Evolutionary conservation across 768 basidiomycete species (phyloP).

Genomic region (Psilocybe tampanensis): DNA sequence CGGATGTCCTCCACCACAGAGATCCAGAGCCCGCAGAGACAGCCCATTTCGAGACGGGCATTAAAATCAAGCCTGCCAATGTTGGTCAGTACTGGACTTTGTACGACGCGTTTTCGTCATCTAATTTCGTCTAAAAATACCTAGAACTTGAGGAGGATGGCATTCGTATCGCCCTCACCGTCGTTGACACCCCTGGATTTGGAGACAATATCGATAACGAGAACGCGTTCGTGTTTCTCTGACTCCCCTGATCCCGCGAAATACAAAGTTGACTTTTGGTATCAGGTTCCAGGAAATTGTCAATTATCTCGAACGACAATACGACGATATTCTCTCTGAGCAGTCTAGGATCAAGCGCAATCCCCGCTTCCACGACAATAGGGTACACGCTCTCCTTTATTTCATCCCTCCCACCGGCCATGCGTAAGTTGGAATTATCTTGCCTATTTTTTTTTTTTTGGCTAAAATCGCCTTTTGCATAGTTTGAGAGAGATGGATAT

Average conservation of each 20-base stretch:
- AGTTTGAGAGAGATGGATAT: conserved; percentile 91
- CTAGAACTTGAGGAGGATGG: conserved; percentile 91
- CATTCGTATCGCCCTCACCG: conserved; percentile 84
- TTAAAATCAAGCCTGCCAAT: conserved; percentile 80
- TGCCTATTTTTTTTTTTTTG: conserved; percentile 1
- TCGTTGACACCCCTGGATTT: conserved; percentile 93
- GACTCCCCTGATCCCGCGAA: not conserved
- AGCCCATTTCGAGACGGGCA: conserved; percentile 77
- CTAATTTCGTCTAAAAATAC: not conserved
- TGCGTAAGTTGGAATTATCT: conserved; percentile 50
- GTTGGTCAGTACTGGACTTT: conserved; percentile 56
- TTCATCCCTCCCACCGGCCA: conserved; percentile 91
- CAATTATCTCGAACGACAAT: conserved; percentile 86
- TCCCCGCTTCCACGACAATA: conserved; percentile 87
- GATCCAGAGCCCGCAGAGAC: conserved; percentile 60
- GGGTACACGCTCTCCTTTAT: conserved; percentile 86
- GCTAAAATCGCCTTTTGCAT: conserved; percentile 16
- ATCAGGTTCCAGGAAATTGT: conserved; percentile 86
- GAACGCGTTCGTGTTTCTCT: conserved; percentile 58
- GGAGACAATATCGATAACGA: conserved; percentile 92
- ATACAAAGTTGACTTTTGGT: conserved; percentile 1
- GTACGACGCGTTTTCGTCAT: not conserved
- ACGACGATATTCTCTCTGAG: conserved; percentile 86
- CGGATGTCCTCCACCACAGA: conserved; percentile 73
- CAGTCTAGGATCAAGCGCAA: conserved; percentile 94